phyloP scores from a whole-genome alignment of 441 rosid species.

The Eutrema salsugineum region DNA sequence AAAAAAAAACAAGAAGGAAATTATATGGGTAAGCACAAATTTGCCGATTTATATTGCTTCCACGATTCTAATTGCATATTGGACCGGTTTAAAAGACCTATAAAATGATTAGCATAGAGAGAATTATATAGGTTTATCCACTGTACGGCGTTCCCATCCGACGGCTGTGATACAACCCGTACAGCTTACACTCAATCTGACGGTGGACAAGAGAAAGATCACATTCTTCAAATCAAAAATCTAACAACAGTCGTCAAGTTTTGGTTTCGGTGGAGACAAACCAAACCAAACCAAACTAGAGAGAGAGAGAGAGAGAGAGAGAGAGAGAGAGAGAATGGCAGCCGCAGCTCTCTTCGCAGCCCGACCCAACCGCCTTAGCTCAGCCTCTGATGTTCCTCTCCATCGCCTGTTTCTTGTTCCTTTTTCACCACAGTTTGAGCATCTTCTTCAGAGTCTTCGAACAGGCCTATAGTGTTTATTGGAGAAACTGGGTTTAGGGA shows the following conservation, averaged over 20 bases:
- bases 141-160: conserved; percentile 20
- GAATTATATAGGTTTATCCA: conserved; percentile 15
- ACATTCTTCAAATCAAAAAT: conserved; percentile 2
- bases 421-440: too few relatives aligned
- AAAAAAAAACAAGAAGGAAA: background rate
- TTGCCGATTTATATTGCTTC: conserved; percentile 18
- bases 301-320: too few relatives aligned
- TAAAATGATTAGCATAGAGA: too few relatives aligned
- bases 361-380: conserved; percentile 55
- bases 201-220: conserved; percentile 18
- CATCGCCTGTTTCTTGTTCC: too few relatives aligned
- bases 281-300: background rate
- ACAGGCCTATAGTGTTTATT: too few relatives aligned
- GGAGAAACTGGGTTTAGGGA: too few relatives aligned
- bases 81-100: too few relatives aligned
- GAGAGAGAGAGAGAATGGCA: conserved; percentile 38
- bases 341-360: conserved; percentile 66
- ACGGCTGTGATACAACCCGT: conserved; percentile 14
- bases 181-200: conserved; percentile 8
- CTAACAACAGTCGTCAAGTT: too few relatives aligned
- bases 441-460: too few relatives aligned
- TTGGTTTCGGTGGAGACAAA: background rate
- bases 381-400: conserved; percentile 37
- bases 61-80: conserved; percentile 23
- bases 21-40: background rate